These are phyloP conservation scores for Colletotrichum sp. DNA, from an alignment of 2,329 filamentous ascomycete species.

Conservation along the genomic window DNA sequence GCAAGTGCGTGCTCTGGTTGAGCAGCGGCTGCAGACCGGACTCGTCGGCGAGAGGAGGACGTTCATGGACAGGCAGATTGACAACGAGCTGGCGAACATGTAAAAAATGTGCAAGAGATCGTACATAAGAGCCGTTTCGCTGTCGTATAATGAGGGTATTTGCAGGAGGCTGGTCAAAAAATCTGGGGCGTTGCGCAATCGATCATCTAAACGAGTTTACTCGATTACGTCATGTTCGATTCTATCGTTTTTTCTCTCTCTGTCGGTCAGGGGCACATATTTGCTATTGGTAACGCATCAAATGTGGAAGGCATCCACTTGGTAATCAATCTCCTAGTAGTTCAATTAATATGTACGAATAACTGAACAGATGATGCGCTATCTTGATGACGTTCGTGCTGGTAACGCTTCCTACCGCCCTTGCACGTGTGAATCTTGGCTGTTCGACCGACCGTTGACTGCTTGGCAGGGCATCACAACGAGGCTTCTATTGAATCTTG, in stretches of 20 bases:
- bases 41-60: conserved; percentile 83
- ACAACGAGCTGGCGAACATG: conserved; percentile 93
- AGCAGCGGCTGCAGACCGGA: conserved; percentile 91
- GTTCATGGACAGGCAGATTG: conserved; percentile 93
- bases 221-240: neutral
- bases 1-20: conserved; percentile 88
- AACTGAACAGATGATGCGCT: neutral
- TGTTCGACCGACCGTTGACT: neutral
- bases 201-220: neutral
- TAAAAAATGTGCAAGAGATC: conserved; percentile 43
- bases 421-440: neutral
- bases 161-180: conserved; percentile 4
- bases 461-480: neutral
- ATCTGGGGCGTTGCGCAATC: conserved; percentile 14
- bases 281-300: neutral
- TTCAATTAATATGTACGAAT: neutral
- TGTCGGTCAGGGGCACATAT: neutral
- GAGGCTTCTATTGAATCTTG: conserved; percentile 47
- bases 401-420: neutral
- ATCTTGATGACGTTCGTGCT: neutral
- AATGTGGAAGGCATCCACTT: conserved; percentile 5
- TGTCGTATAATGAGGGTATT: conserved; percentile 7
- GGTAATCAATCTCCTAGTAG: conserved; percentile 17
- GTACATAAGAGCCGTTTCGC: conserved; percentile 10
- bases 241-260: neutral